Evolutionary conservation across 768 basidiomycete genomes (phyloP), one percentile per base, ranked within the genome.

Genomic region (Phylloporus sp.): DNA sequence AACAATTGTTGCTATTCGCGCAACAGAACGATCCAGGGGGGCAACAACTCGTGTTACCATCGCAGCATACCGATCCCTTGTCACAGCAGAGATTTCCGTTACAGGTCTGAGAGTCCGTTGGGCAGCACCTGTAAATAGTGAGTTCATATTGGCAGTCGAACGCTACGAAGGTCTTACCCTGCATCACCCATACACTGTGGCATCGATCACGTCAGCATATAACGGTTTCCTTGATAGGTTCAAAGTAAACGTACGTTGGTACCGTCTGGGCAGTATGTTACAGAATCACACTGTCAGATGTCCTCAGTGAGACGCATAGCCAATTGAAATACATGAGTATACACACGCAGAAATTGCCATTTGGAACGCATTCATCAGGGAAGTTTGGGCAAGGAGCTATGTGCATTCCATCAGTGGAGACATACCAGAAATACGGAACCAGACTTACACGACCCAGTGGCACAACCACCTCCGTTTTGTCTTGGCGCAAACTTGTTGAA

Each of bases 341-440:
- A 36, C 58, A 29, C 59, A 66, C 64, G 23, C 64, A 66, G 20
- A 26, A 58, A 43, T 36, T 51, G 23, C 62, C 62, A 20, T 38
- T 38, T 1, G 48, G 59, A 18, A 52, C 62, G 22, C 64, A 66
- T 27, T 24, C 6, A 12, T 47, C 3, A 10, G 64, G 57, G 26
- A 34, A 62, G 51, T 58, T 62, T 10, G 58, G 8, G 18, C 64
- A 65, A 26, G 45, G 18, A 4, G 54, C 64, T 65, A 10, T n/a
- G 23, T 5, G 8, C 22, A 26, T 35, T 40, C 24, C 15, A 36
- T 57, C 27, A 31, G 16, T 2, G n/a, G 15, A 8, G 31, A 41
- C 11, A 18, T n/a, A 12, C 16, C 1, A 12, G 9, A 27, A 34
- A 15, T 15, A 29, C 7, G 39, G 9, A 38, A 16, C 6, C 1